Percentiles rank a stretch among this genome's conserved stretches.
Conservation (phyloP, 179 eudicot species). For the Spinacia oleracea region DNA sequence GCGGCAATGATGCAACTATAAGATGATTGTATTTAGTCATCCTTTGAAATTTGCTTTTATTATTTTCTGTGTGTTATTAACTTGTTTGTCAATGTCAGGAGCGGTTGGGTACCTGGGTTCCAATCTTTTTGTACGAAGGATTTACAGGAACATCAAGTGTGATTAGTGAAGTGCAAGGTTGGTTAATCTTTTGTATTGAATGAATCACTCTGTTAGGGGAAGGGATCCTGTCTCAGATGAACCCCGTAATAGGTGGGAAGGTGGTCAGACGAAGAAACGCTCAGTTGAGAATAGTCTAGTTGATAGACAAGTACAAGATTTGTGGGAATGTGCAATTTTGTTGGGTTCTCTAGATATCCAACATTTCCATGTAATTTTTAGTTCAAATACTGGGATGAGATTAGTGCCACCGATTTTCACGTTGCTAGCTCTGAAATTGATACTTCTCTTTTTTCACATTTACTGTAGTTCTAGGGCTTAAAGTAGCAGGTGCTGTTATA, state of each 20-base stretch:
- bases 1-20: neutral
- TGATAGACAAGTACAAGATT: conserved; percentile 25
- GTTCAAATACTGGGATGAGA: conserved; percentile 19
- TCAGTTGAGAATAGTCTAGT: conserved; percentile 20
- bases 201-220: neutral
- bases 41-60: neutral
- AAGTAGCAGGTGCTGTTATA: neutral
- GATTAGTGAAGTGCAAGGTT: conserved; percentile 45
- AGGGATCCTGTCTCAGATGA: conserved; percentile 5
- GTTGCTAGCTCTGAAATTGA: conserved; percentile 1
- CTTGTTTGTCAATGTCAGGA: conserved; percentile 42
- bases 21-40: too few species aligned
- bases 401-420: conserved; percentile 1
- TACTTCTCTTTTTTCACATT: conserved; percentile 1
- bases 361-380: conserved; percentile 30
- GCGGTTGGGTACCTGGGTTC: conserved; percentile 92
- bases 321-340: conserved; percentile 36
- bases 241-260: conserved; percentile 9
- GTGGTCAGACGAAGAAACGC: conserved; percentile 17
- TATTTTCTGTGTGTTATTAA: neutral
- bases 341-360: conserved; percentile 24
- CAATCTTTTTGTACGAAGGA: conserved; percentile 84
- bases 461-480: neutral
- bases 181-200: conserved; percentile 12
- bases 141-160: conserved; percentile 91